Evolutionary conservation across 352 stramenopile genomes (phyloP).

Genomic region (Globisporangium orthogonon): DNA sequence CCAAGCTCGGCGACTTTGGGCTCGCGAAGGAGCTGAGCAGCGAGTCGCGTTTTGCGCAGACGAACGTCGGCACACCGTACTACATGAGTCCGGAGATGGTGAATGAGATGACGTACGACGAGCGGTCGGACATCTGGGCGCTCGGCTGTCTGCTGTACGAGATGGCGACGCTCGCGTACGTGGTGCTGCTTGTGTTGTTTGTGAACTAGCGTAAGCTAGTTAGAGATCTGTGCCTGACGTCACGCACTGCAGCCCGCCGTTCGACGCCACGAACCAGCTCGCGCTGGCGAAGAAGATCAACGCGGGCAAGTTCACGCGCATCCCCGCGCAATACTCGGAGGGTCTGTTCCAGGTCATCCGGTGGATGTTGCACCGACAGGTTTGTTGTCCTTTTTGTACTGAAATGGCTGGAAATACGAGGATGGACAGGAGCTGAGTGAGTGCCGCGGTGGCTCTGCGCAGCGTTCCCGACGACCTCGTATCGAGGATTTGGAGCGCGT

Average conservation of each 20-base stretch:
- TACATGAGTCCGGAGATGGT: slow-evolving; percentile 93
- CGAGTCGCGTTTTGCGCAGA: slow-evolving; percentile 87
- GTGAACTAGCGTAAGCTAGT: too few species aligned
- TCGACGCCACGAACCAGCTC: slow-evolving; percentile 90
- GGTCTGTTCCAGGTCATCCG: slow-evolving; percentile 87
- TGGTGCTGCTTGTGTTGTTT: neutral
- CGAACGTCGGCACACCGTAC: slow-evolving; percentile 90
- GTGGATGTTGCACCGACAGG: slow-evolving; percentile 84
- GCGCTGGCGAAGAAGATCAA: slow-evolving; percentile 93
- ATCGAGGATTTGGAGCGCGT: slow-evolving; percentile 84
- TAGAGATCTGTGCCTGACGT: too few species aligned
- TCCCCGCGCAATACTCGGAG: slow-evolving; percentile 89
- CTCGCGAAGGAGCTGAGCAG: slow-evolving; percentile 89
- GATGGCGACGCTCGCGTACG: slow-evolving; percentile 80
- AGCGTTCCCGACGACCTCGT: slow-evolving; percentile 70
- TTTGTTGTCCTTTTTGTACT: neutral
- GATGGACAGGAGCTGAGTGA: neutral
- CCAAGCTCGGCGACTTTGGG: slow-evolving; percentile 90
- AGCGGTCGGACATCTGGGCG: slow-evolving; percentile 90
- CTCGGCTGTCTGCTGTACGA: slow-evolving; percentile 90
- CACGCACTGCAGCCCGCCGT: slow-evolving; percentile 56
- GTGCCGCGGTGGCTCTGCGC: neutral
- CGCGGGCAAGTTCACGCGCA: slow-evolving; percentile 86
- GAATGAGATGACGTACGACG: slow-evolving; percentile 91
- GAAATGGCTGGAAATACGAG: too few species aligned